Conservation (phyloP, 2,329 filamentous ascomycete species). For the Paraphaeosphaeria sporulosa region DNA sequence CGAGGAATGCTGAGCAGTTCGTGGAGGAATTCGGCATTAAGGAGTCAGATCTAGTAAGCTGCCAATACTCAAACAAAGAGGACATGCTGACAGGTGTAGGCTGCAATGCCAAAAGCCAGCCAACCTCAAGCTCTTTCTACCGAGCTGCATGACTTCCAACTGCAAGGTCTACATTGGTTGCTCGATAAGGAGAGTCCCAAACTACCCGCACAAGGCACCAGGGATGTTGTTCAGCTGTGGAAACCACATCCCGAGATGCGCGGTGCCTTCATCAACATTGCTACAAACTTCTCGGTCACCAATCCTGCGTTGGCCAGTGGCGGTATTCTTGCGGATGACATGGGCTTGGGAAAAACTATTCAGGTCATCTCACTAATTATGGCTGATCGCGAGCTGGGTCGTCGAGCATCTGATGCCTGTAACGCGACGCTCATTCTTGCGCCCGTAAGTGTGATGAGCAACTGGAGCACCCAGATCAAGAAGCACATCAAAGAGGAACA, state of each 20-base stretch:
- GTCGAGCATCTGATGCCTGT: conserved; percentile 26
- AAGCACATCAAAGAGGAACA: conserved; percentile 73
- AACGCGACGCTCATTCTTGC: conserved; percentile 79
- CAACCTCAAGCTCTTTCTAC: conserved; percentile 73
- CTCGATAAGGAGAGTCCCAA: conserved; percentile 75
- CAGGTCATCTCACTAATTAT: conserved; percentile 84
- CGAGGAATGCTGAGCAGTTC: conserved; percentile 69
- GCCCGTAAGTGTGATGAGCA: conserved; percentile 87
- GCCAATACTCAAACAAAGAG: not conserved
- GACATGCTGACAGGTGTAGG: conserved; percentile 36
- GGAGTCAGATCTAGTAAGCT: conserved; percentile 67
- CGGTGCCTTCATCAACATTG: conserved; percentile 69
- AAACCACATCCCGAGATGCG: conserved; percentile 57
- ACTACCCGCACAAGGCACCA: conserved; percentile 65
- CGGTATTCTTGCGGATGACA: conserved; percentile 89
- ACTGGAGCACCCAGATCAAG: conserved; percentile 83
- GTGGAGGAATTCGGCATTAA: conserved; percentile 75
- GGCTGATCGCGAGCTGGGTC: conserved; percentile 54
- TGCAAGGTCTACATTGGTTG: conserved; percentile 82
- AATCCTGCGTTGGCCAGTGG: conserved; percentile 75
- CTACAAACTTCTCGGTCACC: conserved; percentile 71
- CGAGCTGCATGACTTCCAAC: conserved; percentile 78
- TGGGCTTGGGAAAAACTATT: conserved; percentile 90
- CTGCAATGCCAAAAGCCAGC: conserved; percentile 73
- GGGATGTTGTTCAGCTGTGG: conserved; percentile 80